Evolutionary conservation across 2,329 filamentous ascomycete genomes (phyloP), one percentile per base, ranked within the genome.

Genomic region (Ophiostoma ips): DNA sequence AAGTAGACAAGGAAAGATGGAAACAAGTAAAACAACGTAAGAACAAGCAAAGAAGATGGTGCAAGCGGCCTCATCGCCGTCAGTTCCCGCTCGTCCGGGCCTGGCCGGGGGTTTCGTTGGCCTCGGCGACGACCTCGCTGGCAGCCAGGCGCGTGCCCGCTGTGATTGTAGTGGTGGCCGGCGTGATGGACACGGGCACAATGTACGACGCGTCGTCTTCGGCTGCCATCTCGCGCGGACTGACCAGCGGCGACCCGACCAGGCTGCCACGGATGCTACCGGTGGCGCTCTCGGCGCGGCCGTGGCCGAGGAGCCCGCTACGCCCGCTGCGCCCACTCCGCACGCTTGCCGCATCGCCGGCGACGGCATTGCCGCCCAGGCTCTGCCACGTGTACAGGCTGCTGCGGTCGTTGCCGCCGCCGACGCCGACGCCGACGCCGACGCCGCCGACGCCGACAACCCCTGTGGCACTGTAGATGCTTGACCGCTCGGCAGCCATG

Each of bases 281-380:
- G 54, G 73, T 83, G 50, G 90, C 78, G 64, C 88, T 94, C 62
- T 94, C 87, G 46, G 86, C 83, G 54, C 87, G 76, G 2, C 77
- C 79, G 63, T 95, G 89, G 1, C 86, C 84, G 3, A 86, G 63
- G 1, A 83, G 67, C 0, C 85, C 87, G 62, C 87, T 94, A 49
- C 86, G 76, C 66, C 84, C 87, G 62, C 87, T 94, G 50, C 86
- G 76, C 66, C 84, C 87, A 62, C 87, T 94, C 50, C 86, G 76
- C 30, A 94, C 70, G 60, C 87, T 94, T 10, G 81, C 79, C 1
- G 77, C 84, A 57, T 94, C 55, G 24, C 51, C 53, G 18, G 24
- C 87, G 5, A 74, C 78, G 44, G 63, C 61, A 19, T 63, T 61
- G 46, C 71, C 40, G 66, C 52, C 46, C 10, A 53, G 36, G 24